phyloP scores from a whole-genome alignment of 768 basidiomycete genomes.

The Podaxis sp. region DNA sequence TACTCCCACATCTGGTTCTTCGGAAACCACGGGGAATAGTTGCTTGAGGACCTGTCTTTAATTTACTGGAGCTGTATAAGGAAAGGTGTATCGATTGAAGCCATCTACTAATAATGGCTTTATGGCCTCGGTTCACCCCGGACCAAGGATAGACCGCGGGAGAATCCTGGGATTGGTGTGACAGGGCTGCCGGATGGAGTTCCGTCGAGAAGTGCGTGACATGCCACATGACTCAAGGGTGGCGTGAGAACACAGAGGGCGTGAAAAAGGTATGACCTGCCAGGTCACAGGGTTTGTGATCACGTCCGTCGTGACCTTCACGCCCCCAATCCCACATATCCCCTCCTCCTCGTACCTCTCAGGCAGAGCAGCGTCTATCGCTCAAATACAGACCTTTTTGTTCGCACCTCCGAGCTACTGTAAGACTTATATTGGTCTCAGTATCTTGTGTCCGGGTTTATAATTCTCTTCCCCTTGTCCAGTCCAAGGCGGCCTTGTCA shows the following conservation, averaged over 20 bases:
- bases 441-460: not conserved
- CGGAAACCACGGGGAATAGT: not conserved
- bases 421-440: not conserved
- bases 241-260: constrained; percentile 29
- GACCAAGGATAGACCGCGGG: not conserved
- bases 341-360: constrained; percentile 22
- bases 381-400: constrained; percentile 16
- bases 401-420: not conserved
- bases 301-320: constrained; percentile 42
- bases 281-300: constrained; percentile 43
- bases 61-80: not conserved
- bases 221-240: constrained; percentile 20
- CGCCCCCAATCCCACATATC: constrained; percentile 31
- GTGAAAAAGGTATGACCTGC: constrained; percentile 33
- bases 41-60: no score
- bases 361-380: constrained; percentile 17
- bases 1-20: not conserved
- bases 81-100: not conserved
- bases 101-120: not conserved
- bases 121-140: not conserved
- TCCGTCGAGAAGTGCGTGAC: constrained; percentile 1
- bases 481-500: not conserved
- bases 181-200: not conserved
- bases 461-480: not conserved
- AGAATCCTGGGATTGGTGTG: not conserved